Conservation (phyloP, 2,329 filamentous ascomycete species). For the Pseudogymnoascus sp. region DNA sequence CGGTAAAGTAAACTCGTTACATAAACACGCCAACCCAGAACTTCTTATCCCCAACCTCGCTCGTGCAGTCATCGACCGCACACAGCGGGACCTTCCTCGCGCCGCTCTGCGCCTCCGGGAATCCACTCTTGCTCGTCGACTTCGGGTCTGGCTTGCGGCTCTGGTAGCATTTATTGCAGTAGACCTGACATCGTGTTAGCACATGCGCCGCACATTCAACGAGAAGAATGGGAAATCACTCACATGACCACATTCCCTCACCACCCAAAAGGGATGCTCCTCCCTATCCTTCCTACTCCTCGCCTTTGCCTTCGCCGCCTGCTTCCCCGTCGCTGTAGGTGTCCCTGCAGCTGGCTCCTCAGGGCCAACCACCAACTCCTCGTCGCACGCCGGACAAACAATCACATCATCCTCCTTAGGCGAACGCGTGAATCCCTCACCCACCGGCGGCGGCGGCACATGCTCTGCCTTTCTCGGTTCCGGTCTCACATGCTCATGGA, state of each 20-base stretch:
- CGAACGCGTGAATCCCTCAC: slow-evolving; percentile 73
- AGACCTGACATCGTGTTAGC: slow-evolving; percentile 43
- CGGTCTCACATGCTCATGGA: neutral
- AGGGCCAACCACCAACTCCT: slow-evolving; percentile 58
- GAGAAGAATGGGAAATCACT: slow-evolving; percentile 27
- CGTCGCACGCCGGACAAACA: slow-evolving; percentile 79
- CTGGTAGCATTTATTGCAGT: slow-evolving; percentile 56
- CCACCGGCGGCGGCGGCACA: slow-evolving; percentile 42
- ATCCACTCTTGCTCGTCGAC: slow-evolving; percentile 29
- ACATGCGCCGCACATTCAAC: neutral
- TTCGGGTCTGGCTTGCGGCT: slow-evolving; percentile 38
- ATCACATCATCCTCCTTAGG: slow-evolving; percentile 65
- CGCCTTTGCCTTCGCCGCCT: slow-evolving; percentile 38
- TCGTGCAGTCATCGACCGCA: slow-evolving; percentile 49
- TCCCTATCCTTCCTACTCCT: slow-evolving; percentile 42
- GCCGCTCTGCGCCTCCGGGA: neutral
- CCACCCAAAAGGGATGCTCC: slow-evolving; percentile 86
- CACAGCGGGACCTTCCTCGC: slow-evolving; percentile 33
- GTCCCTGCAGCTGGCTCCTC: slow-evolving; percentile 22
- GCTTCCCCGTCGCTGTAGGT: neutral
- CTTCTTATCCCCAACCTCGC: slow-evolving; percentile 46
- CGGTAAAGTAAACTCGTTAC: slow-evolving; percentile 12
- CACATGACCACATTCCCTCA: slow-evolving; percentile 90
- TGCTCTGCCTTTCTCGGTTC: slow-evolving; percentile 19
- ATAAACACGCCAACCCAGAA: slow-evolving; percentile 56